Evolutionary conservation across 2,329 filamentous ascomycete genomes (phyloP).

Genomic region (Cryphonectria radicalis): DNA sequence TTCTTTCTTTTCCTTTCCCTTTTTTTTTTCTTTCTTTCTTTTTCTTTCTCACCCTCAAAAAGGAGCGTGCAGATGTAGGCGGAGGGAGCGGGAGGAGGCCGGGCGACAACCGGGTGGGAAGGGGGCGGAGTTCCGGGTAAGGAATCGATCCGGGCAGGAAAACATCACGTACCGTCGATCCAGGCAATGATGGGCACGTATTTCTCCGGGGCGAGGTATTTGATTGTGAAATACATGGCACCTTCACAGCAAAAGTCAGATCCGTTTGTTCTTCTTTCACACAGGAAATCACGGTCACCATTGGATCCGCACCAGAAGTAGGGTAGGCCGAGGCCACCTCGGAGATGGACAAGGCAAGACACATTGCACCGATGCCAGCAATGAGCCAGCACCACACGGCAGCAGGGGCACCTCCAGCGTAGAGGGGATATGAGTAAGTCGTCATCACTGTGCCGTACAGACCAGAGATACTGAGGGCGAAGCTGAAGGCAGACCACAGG

Average conservation of each 20-base stretch:
- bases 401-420: slow-evolving; percentile 56
- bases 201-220: slow-evolving; percentile 53
- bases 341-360: slow-evolving; percentile 57
- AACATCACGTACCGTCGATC: slow-evolving; percentile 41
- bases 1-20: too few relatives aligned
- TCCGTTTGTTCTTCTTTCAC: not conserved
- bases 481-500: slow-evolving; percentile 60
- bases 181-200: slow-evolving; percentile 55
- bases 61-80: not conserved
- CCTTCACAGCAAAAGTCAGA: slow-evolving; percentile 35
- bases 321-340: slow-evolving; percentile 63
- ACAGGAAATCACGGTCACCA: not conserved
- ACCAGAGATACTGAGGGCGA: slow-evolving; percentile 61
- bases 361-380: slow-evolving; percentile 59
- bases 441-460: slow-evolving; percentile 60
- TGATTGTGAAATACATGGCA: slow-evolving; percentile 58
- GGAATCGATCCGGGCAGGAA: not conserved
- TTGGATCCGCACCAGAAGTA: slow-evolving; percentile 51
- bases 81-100: not conserved
- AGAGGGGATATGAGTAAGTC: slow-evolving; percentile 58
- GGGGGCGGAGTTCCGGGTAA: not conserved
- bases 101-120: not conserved
- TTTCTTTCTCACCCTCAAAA: too few relatives aligned
- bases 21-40: too few relatives aligned
- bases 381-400: slow-evolving; percentile 64